Base-by-base conservation (phyloP, 169 alveolate species). In the Theileria sp. region DNA sequence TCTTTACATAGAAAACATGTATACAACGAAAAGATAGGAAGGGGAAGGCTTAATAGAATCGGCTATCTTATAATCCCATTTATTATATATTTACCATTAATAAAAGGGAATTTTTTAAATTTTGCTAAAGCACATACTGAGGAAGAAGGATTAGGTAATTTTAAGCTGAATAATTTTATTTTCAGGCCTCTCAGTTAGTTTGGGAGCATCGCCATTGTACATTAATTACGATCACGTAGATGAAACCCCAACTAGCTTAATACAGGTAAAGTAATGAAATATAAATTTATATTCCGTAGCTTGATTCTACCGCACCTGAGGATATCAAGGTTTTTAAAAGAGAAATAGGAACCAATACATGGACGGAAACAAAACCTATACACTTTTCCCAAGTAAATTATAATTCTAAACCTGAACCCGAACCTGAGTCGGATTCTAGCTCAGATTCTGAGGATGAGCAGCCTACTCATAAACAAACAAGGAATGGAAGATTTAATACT, bases 1-100 rank as follows among this genome's bases (percentile, higher is more conserved):
- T 64, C 72, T 64, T 64, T 64, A 30, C 72, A 64, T 38, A 64
- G 72, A 21, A 64, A 64, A 13, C 72, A 64, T 64, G 72, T 64
- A 21, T 64, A 64, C 38, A 64, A 64, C 38, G 44, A 64, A 64
- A 64, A 64, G 49, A 28, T 64, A 64, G 26, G 50, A 15, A 5
- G 7, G 38, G 68, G 68, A 3, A 60, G 68, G 8, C 36, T 5
- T 25, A 23, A 10, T 23, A 60, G 30, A 60, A 60, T 10, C 44
- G 68, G 1, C 30, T 28, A 60, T 10, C 10, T 60, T 8, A 60
- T 60, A 23, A 60, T 60, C 30, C 68, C 68, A 23, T 28, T 60
- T 23, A 60, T 60, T 60, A 60, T 60, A 23, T 60, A 60, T 60
- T 9, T 23, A 28, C 6, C 36, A 60, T 10, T 60, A 10, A 25